Conservation (phyloP, 2,329 filamentous ascomycete species). For the Pezicula radicicola region DNA sequence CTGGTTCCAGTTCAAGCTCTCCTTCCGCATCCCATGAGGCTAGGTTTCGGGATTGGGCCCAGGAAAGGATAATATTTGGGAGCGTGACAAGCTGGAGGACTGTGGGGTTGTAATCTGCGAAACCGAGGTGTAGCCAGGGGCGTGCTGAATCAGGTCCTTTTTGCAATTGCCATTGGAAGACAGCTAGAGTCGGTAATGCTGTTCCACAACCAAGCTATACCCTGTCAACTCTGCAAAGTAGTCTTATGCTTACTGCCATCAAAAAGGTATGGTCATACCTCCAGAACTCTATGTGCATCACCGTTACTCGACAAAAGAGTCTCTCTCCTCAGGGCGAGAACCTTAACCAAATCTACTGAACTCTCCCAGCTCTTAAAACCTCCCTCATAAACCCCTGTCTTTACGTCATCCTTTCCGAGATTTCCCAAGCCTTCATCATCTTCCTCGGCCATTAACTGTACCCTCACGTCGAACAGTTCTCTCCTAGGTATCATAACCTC, state of each 20-base stretch:
- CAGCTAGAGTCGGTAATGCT: slow-evolving; percentile 67
- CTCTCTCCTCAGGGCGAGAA: slow-evolving; percentile 28
- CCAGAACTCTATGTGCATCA: slow-evolving; percentile 20
- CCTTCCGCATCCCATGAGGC: slow-evolving; percentile 25
- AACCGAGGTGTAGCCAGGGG: slow-evolving; percentile 51
- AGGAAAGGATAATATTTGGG: slow-evolving; percentile 73
- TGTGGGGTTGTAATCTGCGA: slow-evolving; percentile 78
- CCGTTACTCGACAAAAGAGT: background rate
- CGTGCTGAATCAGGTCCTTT: slow-evolving; percentile 12
- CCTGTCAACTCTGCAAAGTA: background rate
- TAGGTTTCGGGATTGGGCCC: slow-evolving; percentile 34
- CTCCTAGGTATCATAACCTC: slow-evolving; percentile 62
- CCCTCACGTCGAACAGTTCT: slow-evolving; percentile 77
- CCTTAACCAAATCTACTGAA: slow-evolving; percentile 73
- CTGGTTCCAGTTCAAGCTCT: slow-evolving; percentile 26
- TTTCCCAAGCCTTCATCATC: slow-evolving; percentile 47
- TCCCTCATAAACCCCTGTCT: slow-evolving; percentile 79
- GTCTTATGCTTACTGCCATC: background rate
- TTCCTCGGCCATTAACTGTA: slow-evolving; percentile 77
- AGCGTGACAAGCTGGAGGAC: slow-evolving; percentile 77
- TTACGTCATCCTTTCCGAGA: slow-evolving; percentile 69
- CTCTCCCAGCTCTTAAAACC: slow-evolving; percentile 92
- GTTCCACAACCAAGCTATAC: slow-evolving; percentile 73
- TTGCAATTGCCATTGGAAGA: slow-evolving; percentile 59
- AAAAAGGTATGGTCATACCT: slow-evolving; percentile 17